Base-by-base conservation (phyloP, 371 early-diverging fungal genomes). In the Rhizopus delemar region DNA sequence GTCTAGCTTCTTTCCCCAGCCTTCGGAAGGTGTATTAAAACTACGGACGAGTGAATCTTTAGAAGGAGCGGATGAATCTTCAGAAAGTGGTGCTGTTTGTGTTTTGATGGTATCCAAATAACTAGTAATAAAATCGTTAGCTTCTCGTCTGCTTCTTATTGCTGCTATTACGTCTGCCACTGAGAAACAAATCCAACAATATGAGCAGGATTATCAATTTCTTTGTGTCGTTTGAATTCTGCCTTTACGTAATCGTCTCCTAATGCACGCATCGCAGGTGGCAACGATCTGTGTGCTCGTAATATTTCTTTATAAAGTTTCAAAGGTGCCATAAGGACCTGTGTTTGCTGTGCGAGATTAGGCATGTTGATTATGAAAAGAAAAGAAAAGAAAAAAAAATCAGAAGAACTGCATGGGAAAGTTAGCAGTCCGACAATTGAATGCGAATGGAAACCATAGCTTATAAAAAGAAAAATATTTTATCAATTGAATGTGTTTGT, bases 201-300 rank as follows among this genome's bases (percentile, higher is more conserved):
- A 43, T 86, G 84, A n/a, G 79, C 71, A n/a, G 86, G 84, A 54
- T 86, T 86, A 32, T 83, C 81, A 41, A 85, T 75, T 41, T 75
- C 66, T 56, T 84, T 83, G 69, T 87, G 88, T 54, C 84, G 71
- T 51, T 73, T 74, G 57, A 87, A 87, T 63, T 87, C 88, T 3
- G 84, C 70, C 66, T 85, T 85, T 55, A 87, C 88, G 59, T 87
- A 87, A 39, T 84, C 83, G 56, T 87, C 86, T 2, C 88, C 88
- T 41, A 87, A 66, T 41, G 77, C 66, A 1, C 88, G 83, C 73
- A 85, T 76, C 33, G 82, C 78, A 13, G 79, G 66, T 15, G 88
- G 88, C 22, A 87, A 56, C 49, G 66, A 70, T 4, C 84, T 78
- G 60, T 87, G 88, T 4, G 71, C 69, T 7, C 86, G 75, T 15